phyloP scores from a whole-genome alignment of 345 rosid species.

The Rhodomyrtus tomentosa region DNA sequence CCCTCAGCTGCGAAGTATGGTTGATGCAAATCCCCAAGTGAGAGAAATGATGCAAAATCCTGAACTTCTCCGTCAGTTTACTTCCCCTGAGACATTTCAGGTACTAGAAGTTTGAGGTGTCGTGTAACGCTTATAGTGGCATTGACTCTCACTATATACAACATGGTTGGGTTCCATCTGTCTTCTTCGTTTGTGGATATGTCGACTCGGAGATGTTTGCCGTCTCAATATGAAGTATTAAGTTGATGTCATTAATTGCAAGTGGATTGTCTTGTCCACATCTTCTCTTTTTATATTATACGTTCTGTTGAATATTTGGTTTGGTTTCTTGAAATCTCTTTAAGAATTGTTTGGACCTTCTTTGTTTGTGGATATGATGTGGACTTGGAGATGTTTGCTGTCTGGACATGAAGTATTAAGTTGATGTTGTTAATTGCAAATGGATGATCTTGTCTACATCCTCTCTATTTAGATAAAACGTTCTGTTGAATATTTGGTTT shows the following conservation, averaged over 20 bases:
- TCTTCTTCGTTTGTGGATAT: background rate
- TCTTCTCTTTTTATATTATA: background rate
- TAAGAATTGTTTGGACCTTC: background rate
- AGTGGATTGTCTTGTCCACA: background rate
- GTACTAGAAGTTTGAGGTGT: slow-evolving; percentile 4
- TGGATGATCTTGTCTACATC: background rate
- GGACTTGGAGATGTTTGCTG: background rate
- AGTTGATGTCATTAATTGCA: background rate
- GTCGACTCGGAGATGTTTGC: background rate
- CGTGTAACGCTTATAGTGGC: background rate
- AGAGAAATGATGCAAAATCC: slow-evolving; percentile 91
- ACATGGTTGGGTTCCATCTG: background rate
- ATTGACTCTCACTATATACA: background rate
- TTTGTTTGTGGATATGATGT: background rate
- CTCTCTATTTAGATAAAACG: background rate
- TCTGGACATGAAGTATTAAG: background rate
- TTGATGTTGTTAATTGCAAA: background rate
- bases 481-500: background rate
- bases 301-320: background rate
- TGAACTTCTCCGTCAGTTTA: slow-evolving; percentile 64
- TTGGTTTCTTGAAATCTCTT: background rate
- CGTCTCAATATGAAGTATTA: background rate
- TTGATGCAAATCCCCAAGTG: slow-evolving; percentile 63
- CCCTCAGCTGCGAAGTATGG: slow-evolving; percentile 46
- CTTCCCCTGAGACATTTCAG: slow-evolving; percentile 81